phyloP scores from a whole-genome alignment of 1,284 basidiomycete species.

The Cerioporus squamosus region DNA sequence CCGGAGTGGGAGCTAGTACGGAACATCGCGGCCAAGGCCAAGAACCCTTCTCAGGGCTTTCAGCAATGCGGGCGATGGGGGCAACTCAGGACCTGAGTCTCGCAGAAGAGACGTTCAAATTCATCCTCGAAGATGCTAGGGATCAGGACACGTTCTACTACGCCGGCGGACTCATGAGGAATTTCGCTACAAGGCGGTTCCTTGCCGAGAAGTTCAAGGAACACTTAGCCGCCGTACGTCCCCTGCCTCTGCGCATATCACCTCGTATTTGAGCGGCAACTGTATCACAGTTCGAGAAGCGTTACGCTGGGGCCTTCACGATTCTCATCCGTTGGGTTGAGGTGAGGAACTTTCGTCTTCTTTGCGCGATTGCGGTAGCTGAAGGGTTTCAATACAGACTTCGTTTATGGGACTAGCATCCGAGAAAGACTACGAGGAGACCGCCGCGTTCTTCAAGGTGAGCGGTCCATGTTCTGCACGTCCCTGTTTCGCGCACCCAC shows the following conservation, averaged over 20 bases:
- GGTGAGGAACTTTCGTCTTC: background rate
- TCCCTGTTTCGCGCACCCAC: background rate
- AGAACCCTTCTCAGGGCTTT: constrained; percentile 72
- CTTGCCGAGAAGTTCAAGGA: constrained; percentile 53
- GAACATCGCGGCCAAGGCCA: constrained; percentile 72
- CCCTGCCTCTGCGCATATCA: background rate
- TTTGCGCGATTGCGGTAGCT: background rate
- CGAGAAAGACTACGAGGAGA: constrained; percentile 68
- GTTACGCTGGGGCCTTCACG: constrained; percentile 75
- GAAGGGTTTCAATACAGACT: constrained; percentile 38
- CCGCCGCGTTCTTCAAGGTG: constrained; percentile 74
- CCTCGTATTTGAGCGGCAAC: background rate
- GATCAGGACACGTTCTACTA: constrained; percentile 71
- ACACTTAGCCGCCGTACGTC: constrained; percentile 64
- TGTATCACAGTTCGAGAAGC: constrained; percentile 62
- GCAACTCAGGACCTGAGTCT: constrained; percentile 48
- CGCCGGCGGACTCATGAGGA: constrained; percentile 48
- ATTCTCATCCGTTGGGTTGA: constrained; percentile 19
- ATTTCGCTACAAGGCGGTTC: constrained; percentile 47
- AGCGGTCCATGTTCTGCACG: constrained; percentile 8
- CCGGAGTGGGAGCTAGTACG: constrained; percentile 81
- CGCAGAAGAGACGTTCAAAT: constrained; percentile 62
- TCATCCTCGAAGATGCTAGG: constrained; percentile 58
- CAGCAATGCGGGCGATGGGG: constrained; percentile 67
- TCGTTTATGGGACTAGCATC: constrained; percentile 68